These are phyloP conservation scores for Lentinula sp. DNA, from an alignment of 768 basidiomycete genomes.

Conservation along the genomic window DNA sequence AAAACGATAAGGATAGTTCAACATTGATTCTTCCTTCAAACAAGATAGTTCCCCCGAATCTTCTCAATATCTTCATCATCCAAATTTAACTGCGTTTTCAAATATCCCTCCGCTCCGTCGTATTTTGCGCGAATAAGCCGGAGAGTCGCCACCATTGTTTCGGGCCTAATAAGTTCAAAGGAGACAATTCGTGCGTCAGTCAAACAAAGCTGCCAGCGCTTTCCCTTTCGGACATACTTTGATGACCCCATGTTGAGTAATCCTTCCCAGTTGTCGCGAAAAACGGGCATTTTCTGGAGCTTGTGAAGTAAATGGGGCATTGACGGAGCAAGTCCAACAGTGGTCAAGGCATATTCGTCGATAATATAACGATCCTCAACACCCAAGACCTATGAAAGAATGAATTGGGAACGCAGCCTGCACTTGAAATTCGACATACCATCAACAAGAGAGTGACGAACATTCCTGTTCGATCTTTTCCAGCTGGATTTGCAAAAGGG, in stretches of 20 bases:
- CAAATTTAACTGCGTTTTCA: conserved; percentile 23
- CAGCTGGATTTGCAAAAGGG: conserved; percentile 18
- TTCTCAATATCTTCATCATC: conserved; percentile 22
- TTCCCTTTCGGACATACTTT: conserved; percentile 17
- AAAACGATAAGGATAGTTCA: background rate
- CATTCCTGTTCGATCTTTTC: conserved; percentile 38
- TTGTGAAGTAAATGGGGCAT: conserved; percentile 23
- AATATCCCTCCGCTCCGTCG: conserved; percentile 29
- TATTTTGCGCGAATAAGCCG: conserved; percentile 26
- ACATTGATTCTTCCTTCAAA: background rate
- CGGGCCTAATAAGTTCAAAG: conserved; percentile 20
- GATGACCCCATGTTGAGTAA: conserved; percentile 27
- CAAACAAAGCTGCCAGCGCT: background rate
- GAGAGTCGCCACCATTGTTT: conserved; percentile 27
- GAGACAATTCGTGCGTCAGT: background rate
- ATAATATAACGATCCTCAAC: conserved; percentile 31
- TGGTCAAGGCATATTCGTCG: conserved; percentile 34
- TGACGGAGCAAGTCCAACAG: conserved; percentile 28
- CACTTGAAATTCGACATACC: conserved; percentile 13
- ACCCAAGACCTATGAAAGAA: conserved; percentile 26
- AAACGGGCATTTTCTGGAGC: conserved; percentile 21
- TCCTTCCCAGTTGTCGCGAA: conserved; percentile 28
- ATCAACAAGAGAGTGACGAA: conserved; percentile 28
- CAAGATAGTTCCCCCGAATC: conserved; percentile 1
- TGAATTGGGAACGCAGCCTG: background rate